phyloP scores from a whole-genome alignment of 2,329 filamentous ascomycete genomes.

The Alternaria brassicicola region DNA sequence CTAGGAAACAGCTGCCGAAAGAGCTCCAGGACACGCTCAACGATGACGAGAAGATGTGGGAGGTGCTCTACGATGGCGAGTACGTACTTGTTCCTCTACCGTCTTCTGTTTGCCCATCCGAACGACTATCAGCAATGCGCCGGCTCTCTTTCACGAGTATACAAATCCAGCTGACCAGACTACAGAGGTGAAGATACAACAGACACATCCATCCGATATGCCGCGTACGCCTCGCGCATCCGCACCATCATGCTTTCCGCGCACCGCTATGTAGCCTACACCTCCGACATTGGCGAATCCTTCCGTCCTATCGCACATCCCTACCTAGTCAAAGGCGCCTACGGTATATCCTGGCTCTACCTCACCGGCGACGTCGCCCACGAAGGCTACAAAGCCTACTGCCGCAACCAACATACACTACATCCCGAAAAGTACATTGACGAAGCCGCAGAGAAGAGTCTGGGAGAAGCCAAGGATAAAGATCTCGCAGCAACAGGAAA shows the following conservation, averaged over 20 bases:
- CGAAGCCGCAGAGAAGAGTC: slow-evolving; percentile 11
- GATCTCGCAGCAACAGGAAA: slow-evolving; percentile 42
- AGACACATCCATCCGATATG: slow-evolving; percentile 85
- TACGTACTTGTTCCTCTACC: slow-evolving; percentile 54
- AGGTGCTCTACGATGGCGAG: slow-evolving; percentile 79
- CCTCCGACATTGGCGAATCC: slow-evolving; percentile 92
- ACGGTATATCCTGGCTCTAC: slow-evolving; percentile 92
- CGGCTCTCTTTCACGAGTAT: neutral
- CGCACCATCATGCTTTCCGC: slow-evolving; percentile 87
- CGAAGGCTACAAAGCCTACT: slow-evolving; percentile 95
- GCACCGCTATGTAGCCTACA: slow-evolving; percentile 96
- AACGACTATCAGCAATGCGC: neutral
- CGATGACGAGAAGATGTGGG: slow-evolving; percentile 74
- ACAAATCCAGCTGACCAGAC: neutral
- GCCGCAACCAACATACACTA: slow-evolving; percentile 77
- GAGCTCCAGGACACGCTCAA: slow-evolving; percentile 63
- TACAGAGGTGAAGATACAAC: slow-evolving; percentile 77
- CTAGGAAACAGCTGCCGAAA: slow-evolving; percentile 59
- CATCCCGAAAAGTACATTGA: slow-evolving; percentile 64
- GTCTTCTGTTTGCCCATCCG: neutral
- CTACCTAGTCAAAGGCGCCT: slow-evolving; percentile 78
- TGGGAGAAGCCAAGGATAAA: slow-evolving; percentile 41
- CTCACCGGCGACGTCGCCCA: slow-evolving; percentile 87
- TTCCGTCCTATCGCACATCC: slow-evolving; percentile 94
- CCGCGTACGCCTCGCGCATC: slow-evolving; percentile 84